Percentiles rank a stretch among this genome's conserved stretches.
Conservation (phyloP, 257 asterid species). For the Henckelia pumila region DNA sequence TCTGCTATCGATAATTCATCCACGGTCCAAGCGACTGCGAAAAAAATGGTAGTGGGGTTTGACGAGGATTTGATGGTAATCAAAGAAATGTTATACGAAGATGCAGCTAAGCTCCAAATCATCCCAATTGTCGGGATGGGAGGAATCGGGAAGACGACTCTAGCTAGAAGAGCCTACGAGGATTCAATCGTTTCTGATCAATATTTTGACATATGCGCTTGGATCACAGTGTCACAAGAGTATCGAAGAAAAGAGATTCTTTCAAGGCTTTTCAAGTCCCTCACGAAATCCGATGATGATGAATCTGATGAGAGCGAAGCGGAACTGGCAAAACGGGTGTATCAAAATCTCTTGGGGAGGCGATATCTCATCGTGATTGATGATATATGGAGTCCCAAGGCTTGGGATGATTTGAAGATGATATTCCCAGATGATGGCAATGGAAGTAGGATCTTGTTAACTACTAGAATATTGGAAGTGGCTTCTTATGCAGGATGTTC, state of each 20-base stretch:
- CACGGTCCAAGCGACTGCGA: slow-evolving; percentile 21
- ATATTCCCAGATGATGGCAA: no score
- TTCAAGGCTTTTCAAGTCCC: not conserved
- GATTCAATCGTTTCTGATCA: not conserved
- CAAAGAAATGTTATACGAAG: not conserved
- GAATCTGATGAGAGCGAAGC: not conserved
- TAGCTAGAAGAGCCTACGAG: not conserved
- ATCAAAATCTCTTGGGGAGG: not conserved
- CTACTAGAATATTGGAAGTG: no score
- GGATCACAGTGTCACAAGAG: not conserved
- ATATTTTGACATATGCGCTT: not conserved
- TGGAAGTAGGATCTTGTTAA: no score
- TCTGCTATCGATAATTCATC: not conserved
- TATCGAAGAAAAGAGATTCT: not conserved
- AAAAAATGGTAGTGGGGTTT: not conserved
- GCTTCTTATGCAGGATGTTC: no score
- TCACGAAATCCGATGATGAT: no score
- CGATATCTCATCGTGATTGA: slow-evolving; percentile 7
- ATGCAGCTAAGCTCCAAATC: not conserved
- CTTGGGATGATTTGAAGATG: no score
- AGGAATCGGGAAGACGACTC: no score
- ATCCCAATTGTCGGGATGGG: no score
- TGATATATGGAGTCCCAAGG: no score
- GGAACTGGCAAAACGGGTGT: not conserved
- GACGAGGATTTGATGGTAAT: not conserved